Percentiles rank a stretch among this genome's conserved stretches.
Conservation (phyloP, 2,329 filamentous ascomycete genomes). For the Coleophoma cylindrospora region DNA sequence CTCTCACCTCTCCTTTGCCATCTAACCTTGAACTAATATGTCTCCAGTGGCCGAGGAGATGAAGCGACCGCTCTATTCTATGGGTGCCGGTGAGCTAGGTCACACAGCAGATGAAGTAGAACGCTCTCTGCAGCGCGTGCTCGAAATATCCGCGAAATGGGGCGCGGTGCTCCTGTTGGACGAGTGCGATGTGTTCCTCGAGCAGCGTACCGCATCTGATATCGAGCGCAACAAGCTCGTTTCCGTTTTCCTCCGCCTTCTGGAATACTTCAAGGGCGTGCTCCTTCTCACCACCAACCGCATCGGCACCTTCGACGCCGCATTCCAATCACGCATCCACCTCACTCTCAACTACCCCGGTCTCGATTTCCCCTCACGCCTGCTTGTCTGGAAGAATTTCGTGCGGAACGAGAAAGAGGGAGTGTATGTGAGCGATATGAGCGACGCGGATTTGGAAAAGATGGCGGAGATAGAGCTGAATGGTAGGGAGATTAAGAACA, state of each 20-base stretch:
- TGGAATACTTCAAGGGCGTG: slow-evolving; percentile 33
- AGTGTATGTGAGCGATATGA: not conserved
- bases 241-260: slow-evolving; percentile 25
- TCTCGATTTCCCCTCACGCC: slow-evolving; percentile 8
- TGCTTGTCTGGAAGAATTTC: slow-evolving; percentile 16
- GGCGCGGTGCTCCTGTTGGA: slow-evolving; percentile 36
- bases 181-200: slow-evolving; percentile 31
- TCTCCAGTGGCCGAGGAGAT: slow-evolving; percentile 38
- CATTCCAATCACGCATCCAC: slow-evolving; percentile 28
- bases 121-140: slow-evolving; percentile 44
- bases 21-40: not conserved
- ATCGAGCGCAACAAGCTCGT: slow-evolving; percentile 27
- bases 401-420: not conserved
- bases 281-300: slow-evolving; percentile 30
- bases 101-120: slow-evolving; percentile 21
- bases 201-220: slow-evolving; percentile 23
- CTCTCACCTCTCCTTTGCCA: not conserved
- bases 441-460: not conserved
- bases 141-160: slow-evolving; percentile 71
- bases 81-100: slow-evolving; percentile 64
- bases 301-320: slow-evolving; percentile 22
- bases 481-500: not conserved
- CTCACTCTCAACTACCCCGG: slow-evolving; percentile 21
- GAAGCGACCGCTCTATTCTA: slow-evolving; percentile 41
- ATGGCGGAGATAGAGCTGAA: slow-evolving; percentile 1